phyloP scores from a whole-genome alignment of 306 rosid genomes.

The Urtica urens region DNA sequence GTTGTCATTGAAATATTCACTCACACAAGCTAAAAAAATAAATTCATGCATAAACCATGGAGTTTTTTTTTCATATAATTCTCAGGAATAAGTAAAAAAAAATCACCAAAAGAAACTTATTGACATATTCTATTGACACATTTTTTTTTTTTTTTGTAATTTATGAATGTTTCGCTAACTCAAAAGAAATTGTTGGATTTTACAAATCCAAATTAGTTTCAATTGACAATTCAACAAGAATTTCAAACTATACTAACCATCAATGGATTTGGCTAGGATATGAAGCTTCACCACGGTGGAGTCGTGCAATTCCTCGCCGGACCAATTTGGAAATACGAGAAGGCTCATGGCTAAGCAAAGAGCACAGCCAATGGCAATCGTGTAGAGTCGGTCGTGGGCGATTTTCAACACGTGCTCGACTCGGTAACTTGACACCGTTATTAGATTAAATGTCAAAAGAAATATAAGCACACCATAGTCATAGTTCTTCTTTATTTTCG shows the following conservation, averaged over 20 bases:
- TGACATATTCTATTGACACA: too few relatives aligned
- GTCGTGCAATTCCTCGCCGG: slow-evolving; percentile 24
- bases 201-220: too few relatives aligned
- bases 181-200: neutral
- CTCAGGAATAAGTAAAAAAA: too few relatives aligned
- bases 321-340: slow-evolving; percentile 47
- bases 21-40: slow-evolving; percentile 60
- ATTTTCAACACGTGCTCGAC: slow-evolving; percentile 32
- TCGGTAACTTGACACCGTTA: slow-evolving; percentile 43
- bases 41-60: neutral
- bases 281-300: neutral
- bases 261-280: slow-evolving; percentile 2
- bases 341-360: slow-evolving; percentile 46
- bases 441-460: slow-evolving; percentile 48
- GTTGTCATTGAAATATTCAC: slow-evolving; percentile 55
- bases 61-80: too few relatives aligned
- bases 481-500: slow-evolving; percentile 41
- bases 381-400: slow-evolving; percentile 35
- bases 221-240: too few relatives aligned
- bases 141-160: too few relatives aligned
- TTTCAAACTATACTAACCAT: too few relatives aligned
- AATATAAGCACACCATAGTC: slow-evolving; percentile 57
- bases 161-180: neutral
- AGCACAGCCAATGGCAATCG: slow-evolving; percentile 44
- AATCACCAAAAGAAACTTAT: too few relatives aligned